phyloP scores from a whole-genome alignment of 2,329 filamentous ascomycete species.

The Aspergillus niger region DNA sequence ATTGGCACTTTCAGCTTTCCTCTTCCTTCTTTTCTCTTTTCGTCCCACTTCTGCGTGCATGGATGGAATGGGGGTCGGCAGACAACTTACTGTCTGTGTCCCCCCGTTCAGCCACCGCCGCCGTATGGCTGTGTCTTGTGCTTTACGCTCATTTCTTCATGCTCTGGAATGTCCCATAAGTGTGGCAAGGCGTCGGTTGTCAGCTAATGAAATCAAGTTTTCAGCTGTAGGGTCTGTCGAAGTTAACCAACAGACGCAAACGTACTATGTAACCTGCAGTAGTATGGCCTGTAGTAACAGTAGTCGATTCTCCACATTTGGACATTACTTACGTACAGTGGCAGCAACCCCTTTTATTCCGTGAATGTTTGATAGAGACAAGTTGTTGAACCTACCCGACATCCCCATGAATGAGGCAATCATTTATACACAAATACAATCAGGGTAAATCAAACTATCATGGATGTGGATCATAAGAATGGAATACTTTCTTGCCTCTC shows the following conservation, averaged over 20 bases:
- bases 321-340: slow-evolving; percentile 6
- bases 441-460: no score
- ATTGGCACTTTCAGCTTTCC: background rate
- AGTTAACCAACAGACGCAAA: background rate
- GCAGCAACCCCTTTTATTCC: background rate
- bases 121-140: background rate
- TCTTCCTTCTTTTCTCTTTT: no score
- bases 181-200: background rate
- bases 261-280: background rate
- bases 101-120: no score
- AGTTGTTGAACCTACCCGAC: no score
- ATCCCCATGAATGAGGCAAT: background rate
- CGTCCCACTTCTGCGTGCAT: background rate
- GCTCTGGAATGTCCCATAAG: background rate
- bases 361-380: no score
- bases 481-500: background rate
- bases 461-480: background rate
- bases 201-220: background rate
- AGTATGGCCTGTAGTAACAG: background rate
- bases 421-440: no score
- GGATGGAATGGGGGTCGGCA: background rate
- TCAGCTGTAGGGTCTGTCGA: background rate
- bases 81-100: background rate
- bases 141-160: background rate
- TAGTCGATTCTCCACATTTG: background rate